These are phyloP conservation scores for Candida coleopterorum DNA, from an alignment of 805 yeast species.

Conservation along the genomic window DNA sequence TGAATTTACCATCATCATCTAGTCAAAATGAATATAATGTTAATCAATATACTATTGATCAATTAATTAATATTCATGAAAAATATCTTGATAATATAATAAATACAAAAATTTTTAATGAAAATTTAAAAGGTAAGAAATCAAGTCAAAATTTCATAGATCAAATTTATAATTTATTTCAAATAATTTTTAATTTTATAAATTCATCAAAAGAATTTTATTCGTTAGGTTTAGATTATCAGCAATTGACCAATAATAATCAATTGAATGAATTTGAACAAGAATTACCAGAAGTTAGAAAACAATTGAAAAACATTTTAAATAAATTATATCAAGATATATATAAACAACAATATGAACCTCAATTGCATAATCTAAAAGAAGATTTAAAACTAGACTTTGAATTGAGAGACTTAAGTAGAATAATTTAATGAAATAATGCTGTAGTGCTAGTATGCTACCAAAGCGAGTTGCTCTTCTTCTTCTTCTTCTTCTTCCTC, in stretches of 20 bases:
- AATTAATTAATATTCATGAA: slow-evolving; percentile 36
- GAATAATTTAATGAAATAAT: slow-evolving; percentile 1
- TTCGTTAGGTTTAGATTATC: slow-evolving; percentile 22
- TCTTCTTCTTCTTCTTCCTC: no score
- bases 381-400: slow-evolving; percentile 52
- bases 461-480: no score
- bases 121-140: slow-evolving; percentile 23
- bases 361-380: slow-evolving; percentile 37
- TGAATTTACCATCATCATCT: neutral
- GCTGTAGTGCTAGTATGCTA: no score
- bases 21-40: slow-evolving; percentile 10
- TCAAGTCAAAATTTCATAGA: slow-evolving; percentile 25
- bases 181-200: slow-evolving; percentile 27
- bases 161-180: slow-evolving; percentile 30
- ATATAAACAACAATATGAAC: slow-evolving; percentile 41
- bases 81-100: slow-evolving; percentile 24
- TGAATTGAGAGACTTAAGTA: slow-evolving; percentile 40
- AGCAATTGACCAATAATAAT: slow-evolving; percentile 18
- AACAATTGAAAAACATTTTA: slow-evolving; percentile 31
- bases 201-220: slow-evolving; percentile 32
- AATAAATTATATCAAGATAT: slow-evolving; percentile 34
- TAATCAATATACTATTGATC: slow-evolving; percentile 45
- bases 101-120: slow-evolving; percentile 28
- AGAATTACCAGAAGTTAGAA: slow-evolving; percentile 15
- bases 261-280: slow-evolving; percentile 8